Evolutionary conservation across 768 basidiomycete genomes (phyloP), one percentile per base, ranked within the genome.

Genomic region (Dentipellis sp.): DNA sequence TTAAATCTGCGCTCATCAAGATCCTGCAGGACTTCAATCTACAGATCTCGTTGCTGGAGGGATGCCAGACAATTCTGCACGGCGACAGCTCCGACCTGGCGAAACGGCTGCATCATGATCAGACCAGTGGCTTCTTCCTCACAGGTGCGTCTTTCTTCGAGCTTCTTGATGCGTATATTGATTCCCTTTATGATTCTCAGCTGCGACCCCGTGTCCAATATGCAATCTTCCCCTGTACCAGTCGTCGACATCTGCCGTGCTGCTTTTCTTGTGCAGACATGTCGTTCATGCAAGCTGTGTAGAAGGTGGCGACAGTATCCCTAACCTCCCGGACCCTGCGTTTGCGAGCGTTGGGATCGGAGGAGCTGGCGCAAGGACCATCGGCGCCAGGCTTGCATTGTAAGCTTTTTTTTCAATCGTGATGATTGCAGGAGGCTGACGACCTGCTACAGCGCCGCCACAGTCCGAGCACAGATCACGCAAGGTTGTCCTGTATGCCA

Each of bases 21-120:
- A 97, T 99, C 54, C 72, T 99, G 51, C 93, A 95, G 60, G 94
- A 97, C 65, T 97, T 94, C 66, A 92, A 97, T 65, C 73, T 98
- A 7, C 95, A 95, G 69, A 88, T 92, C 22, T 94, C 92, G 9
- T 71, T 99, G 10, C 74, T 98, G 51, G 93, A 97, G 61, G 95
- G 95, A 1, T 97, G 94, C 65, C 87, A 91, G 69, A 81, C 80
- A 4, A 91, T 98, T 52, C 68, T 98, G 56, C 78, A 90, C 54
- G 83, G 88, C 12, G 95, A 98, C 68, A 87, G 86, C 62, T 76
- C 82, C 1, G 79, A 82, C 45, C 78, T 97, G 36, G 84, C 87
- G 2, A 73, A 74, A 50, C 75, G 73, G 57, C 72, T 97, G 56
- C 85, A 91, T 60, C 76, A 69, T 50, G 83, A 86, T 37, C 95